phyloP scores from a whole-genome alignment of 148 eudicot species.

The Nyssa sinensis region DNA sequence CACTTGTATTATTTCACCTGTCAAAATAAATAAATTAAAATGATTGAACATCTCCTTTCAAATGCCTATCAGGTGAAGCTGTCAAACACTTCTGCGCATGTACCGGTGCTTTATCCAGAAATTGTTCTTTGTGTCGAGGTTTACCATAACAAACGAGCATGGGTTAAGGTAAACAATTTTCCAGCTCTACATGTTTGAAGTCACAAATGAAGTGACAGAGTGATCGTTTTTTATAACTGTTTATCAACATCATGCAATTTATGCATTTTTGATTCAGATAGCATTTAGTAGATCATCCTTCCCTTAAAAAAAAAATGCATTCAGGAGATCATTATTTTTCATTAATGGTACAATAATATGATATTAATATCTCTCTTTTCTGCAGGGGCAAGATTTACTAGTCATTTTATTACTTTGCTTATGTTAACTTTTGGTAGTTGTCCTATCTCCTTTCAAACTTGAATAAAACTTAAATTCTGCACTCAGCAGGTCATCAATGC shows the following conservation, averaged over 20 bases:
- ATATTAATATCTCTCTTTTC: no score
- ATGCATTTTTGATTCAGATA: no score
- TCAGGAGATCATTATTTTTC: background rate
- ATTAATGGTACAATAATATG: background rate
- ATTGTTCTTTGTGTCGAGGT: slow-evolving; percentile 70
- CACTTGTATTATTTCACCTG: background rate
- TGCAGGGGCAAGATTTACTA: background rate
- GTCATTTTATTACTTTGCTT: background rate
- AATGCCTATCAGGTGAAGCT: slow-evolving; percentile 41
- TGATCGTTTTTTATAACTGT: background rate
- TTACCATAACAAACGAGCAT: slow-evolving; percentile 45
- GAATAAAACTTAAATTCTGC: no score
- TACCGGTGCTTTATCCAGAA: slow-evolving; percentile 63
- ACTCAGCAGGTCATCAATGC: no score
- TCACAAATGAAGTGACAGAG: background rate
- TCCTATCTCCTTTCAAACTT: background rate
- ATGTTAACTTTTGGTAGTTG: background rate
- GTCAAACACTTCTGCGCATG: slow-evolving; percentile 37
- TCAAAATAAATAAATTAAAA: background rate
- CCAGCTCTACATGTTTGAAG: background rate
- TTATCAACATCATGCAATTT: no score
- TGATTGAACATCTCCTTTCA: slow-evolving; percentile 3
- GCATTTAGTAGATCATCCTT: no score
- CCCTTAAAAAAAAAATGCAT: no score
- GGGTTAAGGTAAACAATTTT: slow-evolving; percentile 41